phyloP scores from a whole-genome alignment of 768 basidiomycete species.

The Pleurotus djamor region DNA sequence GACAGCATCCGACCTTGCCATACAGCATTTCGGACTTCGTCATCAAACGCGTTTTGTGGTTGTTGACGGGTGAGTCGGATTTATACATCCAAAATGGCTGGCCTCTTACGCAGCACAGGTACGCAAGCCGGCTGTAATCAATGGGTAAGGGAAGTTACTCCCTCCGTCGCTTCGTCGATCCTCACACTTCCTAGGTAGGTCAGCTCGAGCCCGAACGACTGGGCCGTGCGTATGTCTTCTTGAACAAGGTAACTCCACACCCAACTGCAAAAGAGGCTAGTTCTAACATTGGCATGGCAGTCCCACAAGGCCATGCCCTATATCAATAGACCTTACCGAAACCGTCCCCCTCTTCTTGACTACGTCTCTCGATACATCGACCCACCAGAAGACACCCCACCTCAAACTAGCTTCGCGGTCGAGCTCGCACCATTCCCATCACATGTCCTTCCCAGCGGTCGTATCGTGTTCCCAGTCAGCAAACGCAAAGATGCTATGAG shows the following conservation, averaged over 20 bases:
- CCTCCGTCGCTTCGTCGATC: neutral
- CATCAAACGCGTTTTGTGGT: conserved; percentile 57
- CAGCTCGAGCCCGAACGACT: conserved; percentile 50
- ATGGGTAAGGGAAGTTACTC: conserved; percentile 36
- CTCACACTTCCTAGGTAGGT: conserved; percentile 34
- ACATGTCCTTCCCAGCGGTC: conserved; percentile 37
- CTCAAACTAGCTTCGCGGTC: conserved; percentile 39
- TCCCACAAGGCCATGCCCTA: conserved; percentile 59
- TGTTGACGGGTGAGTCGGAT: conserved; percentile 44
- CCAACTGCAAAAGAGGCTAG: neutral
- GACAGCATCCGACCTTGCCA: neutral
- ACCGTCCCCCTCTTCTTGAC: conserved; percentile 39
- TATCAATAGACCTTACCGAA: conserved; percentile 54
- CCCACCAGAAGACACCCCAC: conserved; percentile 46
- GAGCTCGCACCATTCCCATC: conserved; percentile 59
- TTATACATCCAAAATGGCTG: too few relatives aligned
- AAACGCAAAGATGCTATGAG: conserved; percentile 40
- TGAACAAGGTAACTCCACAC: conserved; percentile 44
- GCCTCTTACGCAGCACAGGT: conserved; percentile 22
- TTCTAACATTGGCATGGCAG: conserved; percentile 18
- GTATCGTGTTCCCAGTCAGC: conserved; percentile 41
- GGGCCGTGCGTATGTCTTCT: conserved; percentile 62
- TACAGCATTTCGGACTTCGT: conserved; percentile 50
- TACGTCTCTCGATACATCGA: conserved; percentile 56
- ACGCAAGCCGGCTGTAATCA: conserved; percentile 59